Evolutionary conservation across 2,329 filamentous ascomycete species (phyloP).

Genomic region (Microcyclospora pomicola): DNA sequence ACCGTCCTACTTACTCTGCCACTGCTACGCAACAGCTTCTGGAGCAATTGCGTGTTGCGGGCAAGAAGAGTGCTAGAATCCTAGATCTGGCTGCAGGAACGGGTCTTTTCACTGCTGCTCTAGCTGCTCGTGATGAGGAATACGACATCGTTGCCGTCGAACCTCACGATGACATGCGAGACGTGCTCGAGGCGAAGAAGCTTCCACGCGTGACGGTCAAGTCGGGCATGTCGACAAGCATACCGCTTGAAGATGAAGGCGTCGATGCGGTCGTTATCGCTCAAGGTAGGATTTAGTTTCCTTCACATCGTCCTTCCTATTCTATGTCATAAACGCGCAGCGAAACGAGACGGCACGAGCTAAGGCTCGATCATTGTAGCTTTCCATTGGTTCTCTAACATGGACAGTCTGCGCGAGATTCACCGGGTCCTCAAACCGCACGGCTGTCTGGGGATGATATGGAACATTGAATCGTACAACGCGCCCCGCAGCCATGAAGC

Average conservation of each 20-base stretch:
- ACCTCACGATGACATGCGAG: constrained; percentile 53
- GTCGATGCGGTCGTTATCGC: constrained; percentile 53
- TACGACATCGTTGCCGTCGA: constrained; percentile 50
- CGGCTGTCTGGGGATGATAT: constrained; percentile 51
- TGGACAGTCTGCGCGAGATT: constrained; percentile 50
- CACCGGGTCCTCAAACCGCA: constrained; percentile 49
- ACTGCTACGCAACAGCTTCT: constrained; percentile 48
- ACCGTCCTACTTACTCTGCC: constrained; percentile 53
- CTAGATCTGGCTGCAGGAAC: constrained; percentile 56
- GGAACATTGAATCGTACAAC: constrained; percentile 46
- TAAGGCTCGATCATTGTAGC: constrained; percentile 11
- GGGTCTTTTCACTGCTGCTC: constrained; percentile 54
- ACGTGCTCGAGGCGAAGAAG: constrained; percentile 44
- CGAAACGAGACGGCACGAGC: constrained; percentile 2
- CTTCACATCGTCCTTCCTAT: neutral
- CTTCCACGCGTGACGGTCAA: constrained; percentile 41
- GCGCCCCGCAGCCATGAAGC: constrained; percentile 43
- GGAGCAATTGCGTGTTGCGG: constrained; percentile 37
- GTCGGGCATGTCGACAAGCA: constrained; percentile 44
- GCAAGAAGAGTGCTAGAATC: constrained; percentile 31
- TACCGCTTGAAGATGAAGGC: constrained; percentile 43
- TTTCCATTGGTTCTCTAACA: constrained; percentile 51
- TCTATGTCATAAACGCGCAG: neutral
- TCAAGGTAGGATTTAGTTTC: constrained; percentile 40
- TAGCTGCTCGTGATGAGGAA: constrained; percentile 44